phyloP scores from a whole-genome alignment of 228 moss, liverwort and hornwort species.

The Sphagnum fallax region DNA sequence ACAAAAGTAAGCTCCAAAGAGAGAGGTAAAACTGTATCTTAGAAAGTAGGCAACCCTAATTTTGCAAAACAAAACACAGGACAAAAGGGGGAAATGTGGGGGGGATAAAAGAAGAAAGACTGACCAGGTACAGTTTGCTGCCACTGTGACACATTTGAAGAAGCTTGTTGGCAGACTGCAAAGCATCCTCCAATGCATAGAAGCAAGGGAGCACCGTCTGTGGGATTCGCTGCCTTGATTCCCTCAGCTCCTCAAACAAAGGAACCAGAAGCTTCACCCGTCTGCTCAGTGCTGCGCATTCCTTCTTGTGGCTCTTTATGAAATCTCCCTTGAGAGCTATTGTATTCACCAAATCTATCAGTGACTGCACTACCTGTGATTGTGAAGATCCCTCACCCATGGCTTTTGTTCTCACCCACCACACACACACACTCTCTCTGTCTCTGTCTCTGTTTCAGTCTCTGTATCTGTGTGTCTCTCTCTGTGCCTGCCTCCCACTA shows the following conservation, averaged over 20 bases:
- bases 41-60: too few relatives aligned
- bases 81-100: too few relatives aligned
- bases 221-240: conserved; percentile 31
- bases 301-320: conserved; percentile 62
- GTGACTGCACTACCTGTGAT: conserved; percentile 51
- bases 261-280: conserved; percentile 62
- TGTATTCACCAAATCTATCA: conserved; percentile 51
- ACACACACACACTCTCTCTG: too few relatives aligned
- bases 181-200: conserved; percentile 31
- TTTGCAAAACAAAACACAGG: too few relatives aligned
- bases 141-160: conserved; percentile 63
- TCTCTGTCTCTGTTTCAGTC: too few relatives aligned
- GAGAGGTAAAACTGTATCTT: too few relatives aligned
- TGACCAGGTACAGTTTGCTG: conserved; percentile 69
- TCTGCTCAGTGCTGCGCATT: conserved; percentile 52
- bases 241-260: conserved; percentile 66
- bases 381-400: conserved; percentile 44
- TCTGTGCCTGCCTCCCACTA: too few relatives aligned
- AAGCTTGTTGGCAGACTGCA: conserved; percentile 41
- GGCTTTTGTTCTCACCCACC: too few relatives aligned
- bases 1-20: too few relatives aligned
- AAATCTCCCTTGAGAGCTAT: conserved; percentile 61
- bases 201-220: conserved; percentile 24
- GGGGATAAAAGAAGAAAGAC: conserved; percentile 6
- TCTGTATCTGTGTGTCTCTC: too few relatives aligned